Conservation (phyloP, 345 rosid genomes). For the Excoecaria cochinchinensis region DNA sequence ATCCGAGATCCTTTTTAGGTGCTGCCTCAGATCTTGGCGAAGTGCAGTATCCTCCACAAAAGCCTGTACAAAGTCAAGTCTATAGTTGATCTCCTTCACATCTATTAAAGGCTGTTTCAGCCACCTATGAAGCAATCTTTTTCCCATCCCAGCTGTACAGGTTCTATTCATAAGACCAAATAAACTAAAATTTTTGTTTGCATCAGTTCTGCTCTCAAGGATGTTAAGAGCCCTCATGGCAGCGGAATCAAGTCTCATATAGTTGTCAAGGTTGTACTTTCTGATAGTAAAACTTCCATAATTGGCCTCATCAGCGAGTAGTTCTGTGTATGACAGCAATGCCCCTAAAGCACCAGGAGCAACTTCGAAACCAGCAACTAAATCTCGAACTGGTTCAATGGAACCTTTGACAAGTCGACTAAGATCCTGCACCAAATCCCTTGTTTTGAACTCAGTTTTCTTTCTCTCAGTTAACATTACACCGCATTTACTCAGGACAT, state of each 20-base stretch:
- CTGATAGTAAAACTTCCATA: slow-evolving; percentile 70
- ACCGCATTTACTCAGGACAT: slow-evolving; percentile 65
- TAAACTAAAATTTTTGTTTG: slow-evolving; percentile 92
- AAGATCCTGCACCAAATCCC: slow-evolving; percentile 90
- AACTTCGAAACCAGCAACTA: slow-evolving; percentile 75
- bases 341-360: slow-evolving; percentile 90
- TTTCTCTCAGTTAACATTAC: slow-evolving; percentile 92
- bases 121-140: slow-evolving; percentile 92
- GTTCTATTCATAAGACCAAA: slow-evolving; percentile 98
- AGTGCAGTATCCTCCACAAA: slow-evolving; percentile 88
- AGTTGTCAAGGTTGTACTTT: slow-evolving; percentile 63
- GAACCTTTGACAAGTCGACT: slow-evolving; percentile 84
- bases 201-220: slow-evolving; percentile 92
- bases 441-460: slow-evolving; percentile 75
- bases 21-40: slow-evolving; percentile 91
- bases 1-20: slow-evolving; percentile 84
- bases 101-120: slow-evolving; percentile 89
- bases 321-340: slow-evolving; percentile 71
- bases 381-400: slow-evolving; percentile 78
- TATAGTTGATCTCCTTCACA: slow-evolving; percentile 63
- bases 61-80: slow-evolving; percentile 86
- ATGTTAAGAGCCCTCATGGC: slow-evolving; percentile 95
- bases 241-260: slow-evolving; percentile 90
- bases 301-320: slow-evolving; percentile 78
- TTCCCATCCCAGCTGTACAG: slow-evolving; percentile 97